Base-by-base conservation (phyloP, 495 filamentous ascomycete genomes). In the Staphylotrichum tortipilum region DNA sequence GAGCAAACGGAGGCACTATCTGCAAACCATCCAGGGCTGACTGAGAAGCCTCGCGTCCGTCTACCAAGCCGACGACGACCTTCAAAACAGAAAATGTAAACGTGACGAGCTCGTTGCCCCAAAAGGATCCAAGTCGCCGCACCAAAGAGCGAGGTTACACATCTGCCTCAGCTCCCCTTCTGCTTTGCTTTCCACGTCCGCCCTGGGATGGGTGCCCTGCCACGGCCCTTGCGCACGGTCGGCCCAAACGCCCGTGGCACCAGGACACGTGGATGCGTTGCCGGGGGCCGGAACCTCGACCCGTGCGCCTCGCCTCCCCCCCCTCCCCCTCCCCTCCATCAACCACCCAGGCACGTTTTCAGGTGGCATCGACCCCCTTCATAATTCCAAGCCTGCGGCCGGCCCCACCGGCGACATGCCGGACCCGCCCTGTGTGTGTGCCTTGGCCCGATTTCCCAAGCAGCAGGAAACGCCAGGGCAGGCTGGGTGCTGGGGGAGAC, bases 321-420 rank as follows among this genome's bases (percentile, higher is more conserved):
- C n/a, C n/a, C n/a, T n/a, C n/a, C n/a, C n/a, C n/a, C n/a, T n/a
- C n/a, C n/a, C n/a, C n/a, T n/a, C n/a, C n/a, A n/a, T n/a, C n/a
- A n/a, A n/a, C n/a, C n/a, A n/a, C n/a, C n/a, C 7, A 30, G 28
- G 40, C 40, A 51, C 49, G 49, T 45, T 51, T 51, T 30, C 45
- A 49, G 30, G 45, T 42, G 51, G 23, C 26, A 23, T 43, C 34
- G 39, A 24, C 39, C 44, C 31, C n/a, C n/a, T n/a, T n/a, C n/a
- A n/a, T 44, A 53, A 42, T 47, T 29, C 30, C 45, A 54, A 14
- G 18, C 30, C 28, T n/a, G 14, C 14, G 36, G 17, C 37, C 19
- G 28, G 34, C 0, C 24, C 47, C 47, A 31, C 15, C 26, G 12
- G 36, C 35, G 26, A 33, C 26, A 2, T 48, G 35, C 46, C 35